A percentile compares a stretch with the other conserved stretches of the same genome.
Evolutionary conservation across 306 rosid genomes (phyloP).

Genomic region (Abrus pulchellus): DNA sequence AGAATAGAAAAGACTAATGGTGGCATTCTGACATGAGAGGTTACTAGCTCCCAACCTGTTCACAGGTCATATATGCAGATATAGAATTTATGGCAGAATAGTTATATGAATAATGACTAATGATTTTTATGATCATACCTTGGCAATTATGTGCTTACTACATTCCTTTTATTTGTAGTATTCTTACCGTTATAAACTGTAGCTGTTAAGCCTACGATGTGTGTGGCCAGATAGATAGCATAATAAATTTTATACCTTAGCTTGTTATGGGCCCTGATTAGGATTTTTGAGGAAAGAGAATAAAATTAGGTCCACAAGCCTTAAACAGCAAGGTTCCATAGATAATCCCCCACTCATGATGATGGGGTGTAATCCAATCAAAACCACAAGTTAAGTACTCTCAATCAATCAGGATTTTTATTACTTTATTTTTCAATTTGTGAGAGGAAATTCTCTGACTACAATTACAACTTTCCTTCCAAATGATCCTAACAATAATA

Average conservation of each 20-base stretch:
- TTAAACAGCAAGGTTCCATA: conserved; percentile 38
- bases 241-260: conserved; percentile 5
- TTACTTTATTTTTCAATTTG: conserved; percentile 8
- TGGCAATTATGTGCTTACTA: conserved; percentile 12
- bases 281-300: conserved; percentile 22
- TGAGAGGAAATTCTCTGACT: not conserved
- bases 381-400: conserved; percentile 30
- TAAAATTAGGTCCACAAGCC: conserved; percentile 46
- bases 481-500: not conserved
- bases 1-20: conserved; percentile 16
- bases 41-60: conserved; percentile 9
- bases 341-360: conserved; percentile 40
- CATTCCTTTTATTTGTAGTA: conserved; percentile 25
- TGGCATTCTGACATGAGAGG: conserved; percentile 13
- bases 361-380: conserved; percentile 31
- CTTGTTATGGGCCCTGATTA: conserved; percentile 31
- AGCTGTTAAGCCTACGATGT: conserved; percentile 13
- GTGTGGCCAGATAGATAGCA: conserved; percentile 22
- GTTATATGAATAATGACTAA: not conserved
- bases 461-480: not conserved
- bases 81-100: not conserved
- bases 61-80: conserved; percentile 6
- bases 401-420: conserved; percentile 34
- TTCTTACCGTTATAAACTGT: conserved; percentile 38
- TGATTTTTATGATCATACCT: conserved; percentile 11